Evolutionary conservation across 352 stramenopile species (phyloP), one percentile per base, ranked within the genome.

Genomic region (Globisporangium spiculum): DNA sequence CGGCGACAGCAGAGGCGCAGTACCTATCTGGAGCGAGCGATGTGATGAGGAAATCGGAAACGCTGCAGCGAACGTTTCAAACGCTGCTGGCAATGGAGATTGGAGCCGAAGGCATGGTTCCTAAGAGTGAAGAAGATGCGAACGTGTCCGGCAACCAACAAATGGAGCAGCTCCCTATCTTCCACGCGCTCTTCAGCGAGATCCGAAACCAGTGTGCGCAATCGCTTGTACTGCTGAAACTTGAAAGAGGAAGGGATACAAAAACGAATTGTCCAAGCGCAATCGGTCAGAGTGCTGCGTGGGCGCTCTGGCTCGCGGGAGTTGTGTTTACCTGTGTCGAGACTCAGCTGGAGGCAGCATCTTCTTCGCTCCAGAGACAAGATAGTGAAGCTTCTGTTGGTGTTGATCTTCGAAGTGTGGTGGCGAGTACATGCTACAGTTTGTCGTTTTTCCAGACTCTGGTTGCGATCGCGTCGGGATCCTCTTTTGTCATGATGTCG

Each of bases 291-390:
- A 58, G 64, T 27, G 73, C 63, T 2, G 46, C 57, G 0, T 87
- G 75, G 75, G 69, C 75, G 36, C 62, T 69, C 24, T 87, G 79
- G 79, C 46, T 84, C 12, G 63, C 54, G 1, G 65, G 59, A 12
- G 4, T 85, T 4, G 60, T 83, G 6, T 69, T 67, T n/a, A 36
- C 64, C 1, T 46, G 64, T 6, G 22, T 36, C 12, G 68, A 76
- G 24, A 8, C n/a, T 4, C 16, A 30, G 1, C 27, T 32, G 27
- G 4, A n/a, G 2, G 6, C n/a, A 6, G 44, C 24, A 34, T 20
- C 38, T 16, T 48, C 38, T 18, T 20, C 10, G 4, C 16, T 10
- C 18, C 27, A 60, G 36, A 36, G 5, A 6, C 53, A 59, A 41
- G 2, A 30, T 16, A 27, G 12, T 26, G 10, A 53, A 18, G 7